These are phyloP conservation scores for Jimgerdemannia flammicorona DNA, from an alignment of 192 early-diverging fungal genomes.

Conservation along the genomic window DNA sequence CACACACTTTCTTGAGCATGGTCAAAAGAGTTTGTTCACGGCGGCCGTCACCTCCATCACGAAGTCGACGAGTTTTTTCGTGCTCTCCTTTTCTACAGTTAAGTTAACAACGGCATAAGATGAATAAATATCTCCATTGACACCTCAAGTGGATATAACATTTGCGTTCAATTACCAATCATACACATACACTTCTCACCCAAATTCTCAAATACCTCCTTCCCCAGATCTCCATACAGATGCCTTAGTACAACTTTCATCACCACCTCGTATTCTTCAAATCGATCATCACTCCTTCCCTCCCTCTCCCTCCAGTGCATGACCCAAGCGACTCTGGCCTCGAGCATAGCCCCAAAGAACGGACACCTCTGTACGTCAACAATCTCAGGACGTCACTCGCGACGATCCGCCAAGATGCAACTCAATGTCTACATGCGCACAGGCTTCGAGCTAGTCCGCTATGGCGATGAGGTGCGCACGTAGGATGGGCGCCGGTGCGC, in stretches of 20 bases:
- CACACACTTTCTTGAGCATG: slow-evolving; percentile 38
- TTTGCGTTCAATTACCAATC: neutral
- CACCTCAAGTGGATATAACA: too few relatives aligned
- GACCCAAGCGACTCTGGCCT: slow-evolving; percentile 44
- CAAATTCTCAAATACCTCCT: slow-evolving; percentile 33
- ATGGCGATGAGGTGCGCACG: slow-evolving; percentile 17
- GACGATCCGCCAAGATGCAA: slow-evolving; percentile 28
- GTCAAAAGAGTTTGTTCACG: slow-evolving; percentile 63
- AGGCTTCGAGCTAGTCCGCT: neutral
- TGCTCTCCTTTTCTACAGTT: slow-evolving; percentile 18
- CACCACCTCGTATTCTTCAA: slow-evolving; percentile 44
- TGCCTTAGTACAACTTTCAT: slow-evolving; percentile 49
- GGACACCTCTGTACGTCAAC: slow-evolving; percentile 54
- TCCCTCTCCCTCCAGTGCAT: slow-evolving; percentile 16
- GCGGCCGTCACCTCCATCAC: slow-evolving; percentile 54
- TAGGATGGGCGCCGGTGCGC: slow-evolving; percentile 25
- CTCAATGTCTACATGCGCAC: slow-evolving; percentile 14
- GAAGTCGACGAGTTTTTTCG: slow-evolving; percentile 45
- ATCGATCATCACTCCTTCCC: slow-evolving; percentile 32
- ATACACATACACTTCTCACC: slow-evolving; percentile 4
- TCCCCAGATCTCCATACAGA: slow-evolving; percentile 49
- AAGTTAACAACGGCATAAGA: neutral
- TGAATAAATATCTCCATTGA: too few relatives aligned
- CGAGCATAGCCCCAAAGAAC: slow-evolving; percentile 65
- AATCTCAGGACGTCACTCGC: slow-evolving; percentile 38